phyloP scores from a whole-genome alignment of 805 yeast species.

The Schizosaccharomyces osmophilus region DNA sequence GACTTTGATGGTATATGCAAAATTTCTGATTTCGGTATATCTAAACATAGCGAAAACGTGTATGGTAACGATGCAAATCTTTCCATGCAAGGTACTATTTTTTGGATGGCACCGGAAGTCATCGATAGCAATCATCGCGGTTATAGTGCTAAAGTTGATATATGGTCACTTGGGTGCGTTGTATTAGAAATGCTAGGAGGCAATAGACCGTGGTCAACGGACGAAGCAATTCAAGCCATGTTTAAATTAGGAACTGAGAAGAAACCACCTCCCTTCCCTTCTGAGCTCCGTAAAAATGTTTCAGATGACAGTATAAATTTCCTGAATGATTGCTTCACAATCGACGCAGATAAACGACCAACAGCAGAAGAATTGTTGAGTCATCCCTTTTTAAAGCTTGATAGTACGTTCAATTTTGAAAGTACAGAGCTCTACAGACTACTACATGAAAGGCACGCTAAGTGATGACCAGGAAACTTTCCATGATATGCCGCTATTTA shows the following conservation, averaged over 20 bases:
- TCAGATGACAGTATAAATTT: slow-evolving; percentile 44
- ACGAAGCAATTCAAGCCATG: slow-evolving; percentile 86
- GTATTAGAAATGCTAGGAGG: slow-evolving; percentile 96
- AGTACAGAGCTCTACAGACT: not conserved
- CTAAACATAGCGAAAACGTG: slow-evolving; percentile 44
- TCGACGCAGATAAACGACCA: slow-evolving; percentile 67
- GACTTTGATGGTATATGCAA: slow-evolving; percentile 62
- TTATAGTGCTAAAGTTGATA: slow-evolving; percentile 90
- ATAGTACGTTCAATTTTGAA: not conserved
- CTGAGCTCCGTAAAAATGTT: slow-evolving; percentile 47
- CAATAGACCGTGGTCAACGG: slow-evolving; percentile 87
- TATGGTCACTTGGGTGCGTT: slow-evolving; percentile 96
- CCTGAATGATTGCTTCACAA: slow-evolving; percentile 46
- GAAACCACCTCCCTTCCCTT: slow-evolving; percentile 87
- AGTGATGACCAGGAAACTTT: not conserved
- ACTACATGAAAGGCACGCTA: not conserved
- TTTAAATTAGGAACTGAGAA: slow-evolving; percentile 42
- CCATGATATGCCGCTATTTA: not conserved
- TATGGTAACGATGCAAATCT: slow-evolving; percentile 78
- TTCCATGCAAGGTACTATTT: slow-evolving; percentile 94
- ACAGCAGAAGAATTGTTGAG: slow-evolving; percentile 45
- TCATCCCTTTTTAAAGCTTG: slow-evolving; percentile 21
- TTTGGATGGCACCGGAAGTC: slow-evolving; percentile 99
- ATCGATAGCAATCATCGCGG: slow-evolving; percentile 64
- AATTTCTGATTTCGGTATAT: slow-evolving; percentile 70